phyloP scores from a whole-genome alignment of 495 filamentous ascomycete species.

The Cudoniella acicularis region DNA sequence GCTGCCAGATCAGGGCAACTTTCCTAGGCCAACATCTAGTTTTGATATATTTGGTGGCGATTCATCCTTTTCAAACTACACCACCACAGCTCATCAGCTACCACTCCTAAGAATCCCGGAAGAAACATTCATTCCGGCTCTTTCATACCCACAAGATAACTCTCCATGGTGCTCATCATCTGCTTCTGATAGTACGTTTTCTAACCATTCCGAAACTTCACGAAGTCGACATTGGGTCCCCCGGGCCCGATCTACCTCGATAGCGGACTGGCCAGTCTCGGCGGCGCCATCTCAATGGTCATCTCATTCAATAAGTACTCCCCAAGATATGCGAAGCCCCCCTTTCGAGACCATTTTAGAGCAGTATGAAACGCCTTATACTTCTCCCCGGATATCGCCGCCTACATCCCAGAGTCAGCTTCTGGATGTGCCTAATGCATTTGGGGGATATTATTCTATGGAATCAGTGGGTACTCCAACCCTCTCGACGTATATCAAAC shows the following conservation, averaged over 20 bases:
- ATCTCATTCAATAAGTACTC: slow-evolving; percentile 1
- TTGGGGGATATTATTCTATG: slow-evolving; percentile 17
- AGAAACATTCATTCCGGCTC: slow-evolving; percentile 14
- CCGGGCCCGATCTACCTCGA: slow-evolving; percentile 17
- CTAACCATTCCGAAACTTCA: slow-evolving; percentile 42
- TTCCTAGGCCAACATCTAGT: slow-evolving; percentile 4
- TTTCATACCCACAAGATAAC: slow-evolving; percentile 32
- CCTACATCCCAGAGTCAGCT: slow-evolving; percentile 11
- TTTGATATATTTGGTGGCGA: slow-evolving; percentile 11
- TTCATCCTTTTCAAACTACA: neutral
- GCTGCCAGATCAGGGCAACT: slow-evolving; percentile 1
- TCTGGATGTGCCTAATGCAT: slow-evolving; percentile 18
- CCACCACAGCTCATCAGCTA: slow-evolving; percentile 7
- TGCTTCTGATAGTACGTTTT: slow-evolving; percentile 47
- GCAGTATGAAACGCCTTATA: slow-evolving; percentile 16
- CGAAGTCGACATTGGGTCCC: slow-evolving; percentile 6
- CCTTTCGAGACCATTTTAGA: slow-evolving; percentile 19
- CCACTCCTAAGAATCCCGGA: slow-evolving; percentile 20
- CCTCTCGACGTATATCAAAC: slow-evolving; percentile 23
- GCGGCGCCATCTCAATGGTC: slow-evolving; percentile 5
- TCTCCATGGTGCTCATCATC: slow-evolving; percentile 44
- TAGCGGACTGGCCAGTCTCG: slow-evolving; percentile 17
- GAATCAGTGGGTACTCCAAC: slow-evolving; percentile 29
- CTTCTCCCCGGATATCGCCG: slow-evolving; percentile 17
- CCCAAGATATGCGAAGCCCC: slow-evolving; percentile 16